Conservation (phyloP, 495 filamentous ascomycete species). For the Talaromyces stipitatus region DNA sequence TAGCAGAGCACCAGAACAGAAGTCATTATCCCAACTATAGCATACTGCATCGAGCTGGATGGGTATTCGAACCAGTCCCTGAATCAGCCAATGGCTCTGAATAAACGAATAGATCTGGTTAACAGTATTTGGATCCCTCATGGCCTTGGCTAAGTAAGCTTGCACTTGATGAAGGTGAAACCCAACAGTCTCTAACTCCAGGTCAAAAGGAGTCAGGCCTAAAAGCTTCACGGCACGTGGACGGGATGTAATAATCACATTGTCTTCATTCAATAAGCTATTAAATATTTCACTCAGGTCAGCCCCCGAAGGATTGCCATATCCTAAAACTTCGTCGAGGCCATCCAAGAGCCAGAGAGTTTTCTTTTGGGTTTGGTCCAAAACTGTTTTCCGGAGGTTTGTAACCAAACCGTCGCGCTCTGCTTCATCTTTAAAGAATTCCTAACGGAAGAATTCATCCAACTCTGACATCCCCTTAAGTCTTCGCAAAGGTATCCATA, state of each 20-base stretch:
- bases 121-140: constrained; percentile 14
- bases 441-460: constrained; percentile 14
- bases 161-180: constrained; percentile 11
- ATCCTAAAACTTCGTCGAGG: constrained; percentile 31
- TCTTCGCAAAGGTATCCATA: constrained; percentile 29
- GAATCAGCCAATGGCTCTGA: constrained; percentile 20
- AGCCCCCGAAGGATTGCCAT: constrained; percentile 9
- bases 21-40: constrained; percentile 24
- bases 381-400: constrained; percentile 9
- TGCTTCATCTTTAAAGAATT: constrained; percentile 13
- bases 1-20: constrained; percentile 3
- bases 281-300: constrained; percentile 20
- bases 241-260: constrained; percentile 13
- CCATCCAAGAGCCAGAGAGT: constrained; percentile 34
- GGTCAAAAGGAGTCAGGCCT: constrained; percentile 2
- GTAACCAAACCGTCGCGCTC: constrained; percentile 8
- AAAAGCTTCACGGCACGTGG: constrained; percentile 7
- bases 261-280: constrained; percentile 24
- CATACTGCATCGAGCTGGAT: constrained; percentile 40
- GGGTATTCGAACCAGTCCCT: constrained; percentile 34
- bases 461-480: constrained; percentile 14
- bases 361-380: constrained; percentile 11
- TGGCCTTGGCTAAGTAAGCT: constrained; percentile 21
- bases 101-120: constrained; percentile 25
- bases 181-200: constrained; percentile 12